These are phyloP conservation scores for Cokeromyces recurvatus DNA, from an alignment of 371 early-diverging fungal species.

Conservation along the genomic window DNA sequence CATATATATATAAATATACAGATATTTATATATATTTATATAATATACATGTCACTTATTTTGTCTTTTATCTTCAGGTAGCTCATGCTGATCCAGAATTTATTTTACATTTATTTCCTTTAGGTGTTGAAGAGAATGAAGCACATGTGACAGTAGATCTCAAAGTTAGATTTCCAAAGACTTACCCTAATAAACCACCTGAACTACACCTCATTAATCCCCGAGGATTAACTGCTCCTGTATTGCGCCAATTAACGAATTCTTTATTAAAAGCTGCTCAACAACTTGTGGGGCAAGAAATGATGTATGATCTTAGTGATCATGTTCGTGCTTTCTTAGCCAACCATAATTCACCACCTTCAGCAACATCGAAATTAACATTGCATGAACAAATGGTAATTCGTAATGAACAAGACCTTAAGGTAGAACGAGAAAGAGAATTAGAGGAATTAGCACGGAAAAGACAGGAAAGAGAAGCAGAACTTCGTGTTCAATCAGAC, in stretches of 20 bases:
- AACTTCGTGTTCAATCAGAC: conserved; percentile 51
- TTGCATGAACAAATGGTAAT: conserved; percentile 59
- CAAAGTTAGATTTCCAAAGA: conserved; percentile 60
- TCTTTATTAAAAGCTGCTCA: conserved; percentile 43
- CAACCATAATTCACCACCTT: conserved; percentile 53
- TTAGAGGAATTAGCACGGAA: conserved; percentile 34
- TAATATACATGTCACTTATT: background rate
- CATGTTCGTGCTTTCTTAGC: conserved; percentile 62
- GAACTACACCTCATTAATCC: conserved; percentile 55
- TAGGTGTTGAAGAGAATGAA: conserved; percentile 50
- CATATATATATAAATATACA: too few species aligned
- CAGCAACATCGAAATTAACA: conserved; percentile 49
- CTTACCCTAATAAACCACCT: conserved; percentile 69
- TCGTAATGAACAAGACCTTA: conserved; percentile 53
- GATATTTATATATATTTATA: too few species aligned
- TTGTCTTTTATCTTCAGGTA: conserved; percentile 29
- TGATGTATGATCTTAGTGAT: conserved; percentile 71
- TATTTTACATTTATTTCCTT: conserved; percentile 52
- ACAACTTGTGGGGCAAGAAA: conserved; percentile 60
- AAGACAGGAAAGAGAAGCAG: conserved; percentile 39
- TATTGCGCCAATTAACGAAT: conserved; percentile 40
- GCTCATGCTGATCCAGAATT: conserved; percentile 63
- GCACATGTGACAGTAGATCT: conserved; percentile 53
- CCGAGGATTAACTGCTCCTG: conserved; percentile 49
- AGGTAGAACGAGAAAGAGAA: conserved; percentile 40